Base-by-base conservation (phyloP, 208 protist species). In the Leptomonas pyrrhocoris region DNA sequence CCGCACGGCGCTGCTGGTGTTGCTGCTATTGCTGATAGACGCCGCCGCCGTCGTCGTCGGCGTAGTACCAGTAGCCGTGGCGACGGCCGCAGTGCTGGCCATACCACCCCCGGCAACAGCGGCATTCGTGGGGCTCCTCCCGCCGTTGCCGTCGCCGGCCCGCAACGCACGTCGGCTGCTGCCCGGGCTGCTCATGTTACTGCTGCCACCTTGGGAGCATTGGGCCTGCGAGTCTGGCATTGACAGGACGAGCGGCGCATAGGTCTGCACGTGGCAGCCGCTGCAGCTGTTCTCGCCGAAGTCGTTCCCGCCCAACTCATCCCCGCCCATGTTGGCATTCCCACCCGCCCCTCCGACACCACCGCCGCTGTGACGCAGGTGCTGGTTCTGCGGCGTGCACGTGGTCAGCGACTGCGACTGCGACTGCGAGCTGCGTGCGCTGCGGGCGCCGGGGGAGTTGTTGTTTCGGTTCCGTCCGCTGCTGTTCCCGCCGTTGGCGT, bases 361-460 rank as follows among this genome's bases (percentile, higher is more conserved):
- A 18, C 60, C 31, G 31, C 30, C 40, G 31, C 21, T 27, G 21
- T 45, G 28, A 31, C 43, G 25, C 34, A 42, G 42, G 43, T 50
- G 58, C 7, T 53, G 31, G 23, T 23, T 42, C 5, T 36, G 62
- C 18, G 62, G 62, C 18, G 62, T 49, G 23, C 62, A 50, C 5
- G 21, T 56, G n/a, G n/a, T n/a, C n/a, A n/a, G n/a, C n/a, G n/a
- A n/a, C n/a, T n/a, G n/a, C n/a, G 46, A 51, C 60, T 66, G 60
- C 60, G 62, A 68, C 36, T 46, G 62, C 49, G 46, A 58, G 62
- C 62, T 68, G 38, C 46, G 60, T 9, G 60, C 60, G 21, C 60
- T 66, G 31, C 60, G 60, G 1, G 28, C 4, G 12, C 46, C 60
- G 1, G 60, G 60, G 2, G 60, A 66, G 46, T 66, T 66, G 30